Percentiles rank a stretch among this genome's conserved stretches.
Conservation (phyloP, 1,284 basidiomycete genomes). For the Agaricales sp. region DNA sequence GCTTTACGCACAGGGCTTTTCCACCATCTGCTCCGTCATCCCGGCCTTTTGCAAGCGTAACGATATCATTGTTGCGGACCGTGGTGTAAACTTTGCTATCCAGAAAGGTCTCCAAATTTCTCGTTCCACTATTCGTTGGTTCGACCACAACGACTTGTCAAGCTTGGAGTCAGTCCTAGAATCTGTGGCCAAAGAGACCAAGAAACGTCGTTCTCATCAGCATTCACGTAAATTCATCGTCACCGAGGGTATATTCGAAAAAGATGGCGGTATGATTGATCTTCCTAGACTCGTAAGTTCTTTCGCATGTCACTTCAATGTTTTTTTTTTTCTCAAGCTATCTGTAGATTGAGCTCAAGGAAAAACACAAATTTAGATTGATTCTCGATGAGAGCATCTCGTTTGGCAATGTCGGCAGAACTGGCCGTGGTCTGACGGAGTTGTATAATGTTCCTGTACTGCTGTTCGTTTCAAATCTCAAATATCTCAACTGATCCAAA, state of each 20-base stretch:
- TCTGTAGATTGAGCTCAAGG: conserved; percentile 81
- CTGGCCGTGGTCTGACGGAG: conserved; percentile 92
- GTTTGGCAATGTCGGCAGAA: conserved; percentile 87
- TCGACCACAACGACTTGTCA: conserved; percentile 90
- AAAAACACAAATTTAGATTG: conserved; percentile 92
- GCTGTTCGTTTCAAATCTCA: conserved; percentile 5
- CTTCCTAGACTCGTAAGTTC: conserved; percentile 79
- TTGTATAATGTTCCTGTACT: conserved; percentile 83
- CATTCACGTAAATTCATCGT: conserved; percentile 87
- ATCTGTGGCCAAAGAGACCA: conserved; percentile 77
- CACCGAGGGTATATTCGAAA: conserved; percentile 95
- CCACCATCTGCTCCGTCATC: conserved; percentile 89
- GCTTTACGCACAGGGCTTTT: conserved; percentile 92
- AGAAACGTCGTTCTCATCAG: conserved; percentile 73
- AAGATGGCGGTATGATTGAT: conserved; percentile 87
- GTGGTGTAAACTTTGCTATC: conserved; percentile 88
- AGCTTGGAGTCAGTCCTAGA: conserved; percentile 86
- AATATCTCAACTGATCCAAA: not conserved
- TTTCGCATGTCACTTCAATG: not conserved
- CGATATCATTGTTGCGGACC: conserved; percentile 97
- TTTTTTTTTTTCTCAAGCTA: not conserved
- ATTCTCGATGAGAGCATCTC: conserved; percentile 93
- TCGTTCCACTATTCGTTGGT: conserved; percentile 90
- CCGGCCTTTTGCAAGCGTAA: conserved; percentile 97
- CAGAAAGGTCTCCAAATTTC: conserved; percentile 98